These are phyloP conservation scores for Warburgia ugandensis DNA, from an alignment of 164 flowering plant genomes.

Conservation along the genomic window DNA sequence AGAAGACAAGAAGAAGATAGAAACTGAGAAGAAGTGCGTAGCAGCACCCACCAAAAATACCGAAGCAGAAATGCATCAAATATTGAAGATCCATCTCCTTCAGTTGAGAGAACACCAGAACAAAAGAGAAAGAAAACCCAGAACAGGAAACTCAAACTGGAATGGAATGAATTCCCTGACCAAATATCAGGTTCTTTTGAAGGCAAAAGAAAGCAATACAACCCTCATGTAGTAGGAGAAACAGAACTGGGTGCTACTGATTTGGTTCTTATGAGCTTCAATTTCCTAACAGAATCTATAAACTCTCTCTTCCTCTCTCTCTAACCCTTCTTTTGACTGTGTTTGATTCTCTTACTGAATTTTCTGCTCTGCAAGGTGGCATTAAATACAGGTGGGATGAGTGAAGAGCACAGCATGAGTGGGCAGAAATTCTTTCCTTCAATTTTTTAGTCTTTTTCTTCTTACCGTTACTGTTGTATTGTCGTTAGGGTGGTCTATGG, in stretches of 20 bases:
- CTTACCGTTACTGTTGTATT: too few species aligned
- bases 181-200: too few species aligned
- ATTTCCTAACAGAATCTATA: too few species aligned
- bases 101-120: not conserved
- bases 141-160: too few species aligned
- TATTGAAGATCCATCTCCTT: constrained; percentile 31
- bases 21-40: not conserved
- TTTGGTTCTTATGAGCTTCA: constrained; percentile 12
- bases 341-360: not conserved
- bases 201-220: not conserved
- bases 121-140: not conserved
- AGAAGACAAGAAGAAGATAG: not conserved
- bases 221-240: not conserved
- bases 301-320: not conserved
- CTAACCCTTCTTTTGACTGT: not conserved
- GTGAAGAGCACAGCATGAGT: too few species aligned
- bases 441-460: too few species aligned
- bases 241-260: constrained; percentile 2
- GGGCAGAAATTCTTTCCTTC: too few species aligned
- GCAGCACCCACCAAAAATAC: constrained; percentile 52
- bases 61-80: constrained; percentile 56
- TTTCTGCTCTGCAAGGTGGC: too few species aligned
- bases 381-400: too few species aligned
- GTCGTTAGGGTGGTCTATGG: too few species aligned
- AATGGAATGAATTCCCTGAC: too few species aligned